Evolutionary conservation across 345 rosid species (phyloP), one percentile per base, ranked within the genome.

Genomic region (Salix brachista): DNA sequence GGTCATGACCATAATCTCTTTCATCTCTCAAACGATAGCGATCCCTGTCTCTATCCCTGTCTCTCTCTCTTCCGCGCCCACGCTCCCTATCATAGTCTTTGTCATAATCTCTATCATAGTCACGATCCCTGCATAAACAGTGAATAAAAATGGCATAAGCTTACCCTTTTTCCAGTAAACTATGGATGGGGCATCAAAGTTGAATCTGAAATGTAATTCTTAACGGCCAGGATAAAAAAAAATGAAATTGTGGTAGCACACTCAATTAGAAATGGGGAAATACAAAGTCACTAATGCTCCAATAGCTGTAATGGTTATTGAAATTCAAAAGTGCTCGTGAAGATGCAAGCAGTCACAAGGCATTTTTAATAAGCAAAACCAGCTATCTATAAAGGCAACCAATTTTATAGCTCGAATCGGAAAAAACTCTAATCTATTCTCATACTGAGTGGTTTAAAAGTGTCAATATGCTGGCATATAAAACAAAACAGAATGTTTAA

Each of bases 1-100:
- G 83, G 34, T 90, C 98, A 62, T 90, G 85, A 41, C 93, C 93
- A 82, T 91, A 85, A 54, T 88, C 96, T 75, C 85, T 88, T 74
- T 90, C 93, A 32, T 87, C 92, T 79, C 92, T 84, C 72, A 91
- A 58, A 23, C 87, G 90, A 73, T 95, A 87, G 23, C 87, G 87
- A 79, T 94, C 94, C 79, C 91, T 82, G 48, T 91, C 94, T 26
- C 88, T 79, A 0, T 84, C 87, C 1, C 86, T 79, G 4, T 86
- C 90, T 0, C 86, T 52, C 2, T 80, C 86, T 16, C 83, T 61
- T 0, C 78, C 84, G 12, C 81, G 77, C 0, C 72, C 80, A 10
- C 72, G 64, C 6, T 83, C 87, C 66, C 83, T 44, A 0, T 80
- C 87, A 1, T 79, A 52, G 0, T 80, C 87, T 18, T 85, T 61